Percentiles rank a stretch among this genome's conserved stretches.
Evolutionary conservation across 2,329 filamentous ascomycete genomes (phyloP).

Genomic region (Metarhizium humberi): DNA sequence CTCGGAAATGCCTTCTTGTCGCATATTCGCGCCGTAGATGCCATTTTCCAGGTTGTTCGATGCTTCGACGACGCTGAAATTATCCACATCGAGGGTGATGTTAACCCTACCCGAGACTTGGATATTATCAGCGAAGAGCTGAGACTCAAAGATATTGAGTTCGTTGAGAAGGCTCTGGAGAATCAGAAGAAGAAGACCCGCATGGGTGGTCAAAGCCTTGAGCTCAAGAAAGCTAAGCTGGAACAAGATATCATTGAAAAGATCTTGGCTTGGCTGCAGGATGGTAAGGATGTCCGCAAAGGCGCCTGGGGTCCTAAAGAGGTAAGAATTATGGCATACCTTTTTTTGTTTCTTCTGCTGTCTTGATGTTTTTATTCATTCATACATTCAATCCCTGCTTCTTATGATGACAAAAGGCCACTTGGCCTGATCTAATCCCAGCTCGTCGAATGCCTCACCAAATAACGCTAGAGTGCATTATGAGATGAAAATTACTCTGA

Average conservation of each 20-base stretch:
- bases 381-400: conserved; percentile 18
- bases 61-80: conserved; percentile 99
- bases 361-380: neutral
- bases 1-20: conserved; percentile 97
- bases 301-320: conserved; percentile 86
- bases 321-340: conserved; percentile 50
- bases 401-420: conserved; percentile 98
- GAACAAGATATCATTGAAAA: conserved; percentile 92
- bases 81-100: conserved; percentile 98
- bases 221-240: conserved; percentile 95
- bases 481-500: conserved; percentile 85
- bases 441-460: conserved; percentile 92
- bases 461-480: conserved; percentile 64
- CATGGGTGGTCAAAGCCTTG: conserved; percentile 86
- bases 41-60: conserved; percentile 93
- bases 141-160: conserved; percentile 97
- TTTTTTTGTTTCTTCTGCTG: conserved; percentile 10
- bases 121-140: conserved; percentile 96
- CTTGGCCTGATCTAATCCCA: conserved; percentile 94
- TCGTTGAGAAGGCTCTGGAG: conserved; percentile 91
- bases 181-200: conserved; percentile 88
- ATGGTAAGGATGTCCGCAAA: conserved; percentile 90
- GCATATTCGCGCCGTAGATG: conserved; percentile 95
- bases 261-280: conserved; percentile 71
- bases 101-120: conserved; percentile 87